These are phyloP conservation scores for Termitomyces sp. DNA, from an alignment of 1,284 basidiomycete species.

Conservation along the genomic window DNA sequence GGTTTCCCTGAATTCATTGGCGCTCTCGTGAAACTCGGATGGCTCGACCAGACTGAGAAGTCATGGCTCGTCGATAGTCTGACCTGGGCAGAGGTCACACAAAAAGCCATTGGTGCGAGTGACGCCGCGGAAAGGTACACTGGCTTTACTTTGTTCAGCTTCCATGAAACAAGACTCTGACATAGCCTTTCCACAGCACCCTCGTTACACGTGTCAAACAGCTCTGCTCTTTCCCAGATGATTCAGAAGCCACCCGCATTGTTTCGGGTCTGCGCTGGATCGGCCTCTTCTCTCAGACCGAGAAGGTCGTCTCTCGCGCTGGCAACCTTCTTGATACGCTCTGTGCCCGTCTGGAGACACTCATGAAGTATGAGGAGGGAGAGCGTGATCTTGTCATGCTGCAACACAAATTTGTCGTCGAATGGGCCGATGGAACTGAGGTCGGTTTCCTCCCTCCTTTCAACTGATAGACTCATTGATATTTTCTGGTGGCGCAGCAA, in stretches of 20 bases:
- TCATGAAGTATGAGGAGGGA: conserved; percentile 89
- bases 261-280: conserved; percentile 90
- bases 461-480: background rate
- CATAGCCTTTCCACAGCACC: conserved; percentile 31
- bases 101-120: conserved; percentile 73
- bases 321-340: conserved; percentile 92
- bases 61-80: conserved; percentile 74
- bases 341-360: conserved; percentile 83
- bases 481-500: conserved; percentile 42
- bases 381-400: conserved; percentile 97
- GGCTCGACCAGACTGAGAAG: conserved; percentile 76
- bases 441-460: conserved; percentile 33
- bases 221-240: conserved; percentile 68
- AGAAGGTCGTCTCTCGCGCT: conserved; percentile 59
- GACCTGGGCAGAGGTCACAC: conserved; percentile 81
- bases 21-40: conserved; percentile 85
- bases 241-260: conserved; percentile 69
- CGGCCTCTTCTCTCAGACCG: conserved; percentile 76
- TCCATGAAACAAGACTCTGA: conserved; percentile 3
- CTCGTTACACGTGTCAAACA: conserved; percentile 71
- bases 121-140: conserved; percentile 64
- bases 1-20: conserved; percentile 98
- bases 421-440: conserved; percentile 77
- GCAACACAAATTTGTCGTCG: conserved; percentile 93
- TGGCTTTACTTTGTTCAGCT: background rate